Evolutionary conservation across 768 basidiomycete species (phyloP), one percentile per base, ranked within the genome.

Genomic region (Ramaria rubella): DNA sequence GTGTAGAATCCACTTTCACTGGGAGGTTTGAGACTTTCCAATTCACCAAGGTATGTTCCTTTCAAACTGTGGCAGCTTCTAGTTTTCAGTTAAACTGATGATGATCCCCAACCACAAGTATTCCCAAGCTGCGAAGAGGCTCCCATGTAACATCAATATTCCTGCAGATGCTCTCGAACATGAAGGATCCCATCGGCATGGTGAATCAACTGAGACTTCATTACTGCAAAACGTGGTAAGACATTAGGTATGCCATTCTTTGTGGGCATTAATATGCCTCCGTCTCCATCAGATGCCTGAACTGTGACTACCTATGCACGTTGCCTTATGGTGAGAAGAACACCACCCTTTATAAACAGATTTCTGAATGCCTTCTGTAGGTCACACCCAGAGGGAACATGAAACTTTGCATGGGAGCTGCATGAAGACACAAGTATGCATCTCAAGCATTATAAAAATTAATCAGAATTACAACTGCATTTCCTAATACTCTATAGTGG

Each of bases 401-500:
- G 81, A 83, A 43, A 85, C 83, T 0, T 73, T 72, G 15, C 83
- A 85, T 56, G 84, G 83, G 3, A 53, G 52, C 26, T 53, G 52
- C 14, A 11, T 34, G 5, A 38, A 44, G 19, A 53, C 52, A 14
- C 52, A 53, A 42, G 52, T 53, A 23, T 4, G 17, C 17, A 40
- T 42, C n/a, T 30, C 12, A 7, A 2, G 7, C 36, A 38, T 38
- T 38, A 2, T 3, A 38, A 38, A n/a, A 12, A 38, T 38, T 3
- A 38, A 38, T 7, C 36, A 38, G 12, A 38, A 38, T 12, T n/a
- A n/a, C 23, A 5, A 1, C 14, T 31, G 14, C 12, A 5, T 82
- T 81, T 1, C 84, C 84, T 82, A 77, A 80, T 0, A 73, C 69
- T 55, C 78, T 80, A 0, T 71, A 72, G 40, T 85, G 84, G 84